A percentile compares a stretch with the other conserved stretches of the same genome.
Evolutionary conservation across 73 alveolate species (phyloP).

Genomic region (Breviolum minutum): DNA sequence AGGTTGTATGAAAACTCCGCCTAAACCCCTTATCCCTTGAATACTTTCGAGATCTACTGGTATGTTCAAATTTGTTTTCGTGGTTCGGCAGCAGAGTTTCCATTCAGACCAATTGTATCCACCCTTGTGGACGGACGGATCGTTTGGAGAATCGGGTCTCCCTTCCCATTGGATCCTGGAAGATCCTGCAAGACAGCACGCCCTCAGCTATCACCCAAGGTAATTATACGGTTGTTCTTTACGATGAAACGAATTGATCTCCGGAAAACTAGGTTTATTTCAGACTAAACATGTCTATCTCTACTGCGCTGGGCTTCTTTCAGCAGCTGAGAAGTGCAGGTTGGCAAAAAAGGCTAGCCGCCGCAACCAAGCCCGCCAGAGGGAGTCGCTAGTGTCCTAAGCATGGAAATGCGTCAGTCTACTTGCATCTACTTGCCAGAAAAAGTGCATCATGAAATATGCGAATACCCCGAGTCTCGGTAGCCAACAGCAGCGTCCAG

Average conservation of each 20-base stretch:
- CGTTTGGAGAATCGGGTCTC: background rate
- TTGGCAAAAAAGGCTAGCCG: background rate
- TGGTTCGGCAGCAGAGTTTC: background rate
- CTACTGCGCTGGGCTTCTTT: too few relatives aligned
- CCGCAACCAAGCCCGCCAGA: slow-evolving; percentile 18
- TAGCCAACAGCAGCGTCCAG: background rate
- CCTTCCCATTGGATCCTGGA: slow-evolving; percentile 43
- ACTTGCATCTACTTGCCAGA: background rate
- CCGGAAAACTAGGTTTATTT: too few relatives aligned
- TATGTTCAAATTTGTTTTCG: too few relatives aligned
- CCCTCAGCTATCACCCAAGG: background rate
- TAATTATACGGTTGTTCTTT: too few relatives aligned
- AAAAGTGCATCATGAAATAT: background rate
- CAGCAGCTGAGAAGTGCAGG: background rate
- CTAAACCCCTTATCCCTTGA: too few relatives aligned
- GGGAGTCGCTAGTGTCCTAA: slow-evolving; percentile 43
- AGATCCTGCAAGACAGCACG: slow-evolving; percentile 37
- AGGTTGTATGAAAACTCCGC: slow-evolving; percentile 2
- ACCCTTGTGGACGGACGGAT: slow-evolving; percentile 63
- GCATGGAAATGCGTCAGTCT: background rate
- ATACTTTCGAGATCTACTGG: too few relatives aligned
- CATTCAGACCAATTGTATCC: background rate
- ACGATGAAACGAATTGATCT: too few relatives aligned
- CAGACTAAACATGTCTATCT: too few relatives aligned
- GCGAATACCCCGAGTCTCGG: background rate